Conservation (phyloP, 192 early-diverging fungal species). For the Coemansia sp. region DNA sequence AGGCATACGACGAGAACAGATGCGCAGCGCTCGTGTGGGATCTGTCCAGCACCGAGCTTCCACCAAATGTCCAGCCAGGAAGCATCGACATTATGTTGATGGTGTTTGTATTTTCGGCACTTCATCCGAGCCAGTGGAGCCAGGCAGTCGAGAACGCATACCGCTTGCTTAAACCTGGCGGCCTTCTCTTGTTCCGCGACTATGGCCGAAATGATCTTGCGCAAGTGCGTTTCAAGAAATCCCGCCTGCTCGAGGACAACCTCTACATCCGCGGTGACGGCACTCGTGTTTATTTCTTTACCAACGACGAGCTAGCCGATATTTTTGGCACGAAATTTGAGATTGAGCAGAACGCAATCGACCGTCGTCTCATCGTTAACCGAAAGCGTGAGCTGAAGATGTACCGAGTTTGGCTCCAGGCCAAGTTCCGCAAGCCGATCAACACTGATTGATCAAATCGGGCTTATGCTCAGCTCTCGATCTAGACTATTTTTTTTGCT, state of each 20-base stretch:
- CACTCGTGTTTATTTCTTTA: slow-evolving; percentile 79
- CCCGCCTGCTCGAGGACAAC: slow-evolving; percentile 69
- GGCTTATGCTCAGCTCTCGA: slow-evolving; percentile 11
- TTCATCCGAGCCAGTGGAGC: slow-evolving; percentile 70
- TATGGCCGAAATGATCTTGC: slow-evolving; percentile 82
- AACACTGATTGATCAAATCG: slow-evolving; percentile 11
- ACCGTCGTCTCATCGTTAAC: slow-evolving; percentile 91
- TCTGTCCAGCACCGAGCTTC: slow-evolving; percentile 61
- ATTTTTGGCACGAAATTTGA: slow-evolving; percentile 61
- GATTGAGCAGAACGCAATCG: slow-evolving; percentile 88
- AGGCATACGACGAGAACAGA: slow-evolving; percentile 58
- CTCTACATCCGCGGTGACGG: slow-evolving; percentile 83
- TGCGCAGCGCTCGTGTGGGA: slow-evolving; percentile 79
- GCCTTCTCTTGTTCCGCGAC: slow-evolving; percentile 74
- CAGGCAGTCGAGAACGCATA: slow-evolving; percentile 66
- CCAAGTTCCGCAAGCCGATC: slow-evolving; percentile 85
- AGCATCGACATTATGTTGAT: slow-evolving; percentile 74
- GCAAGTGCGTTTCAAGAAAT: slow-evolving; percentile 76
- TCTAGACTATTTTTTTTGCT: slow-evolving; percentile 2
- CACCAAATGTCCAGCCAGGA: slow-evolving; percentile 59
- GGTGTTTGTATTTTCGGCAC: slow-evolving; percentile 79
- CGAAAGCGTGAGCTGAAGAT: slow-evolving; percentile 89
- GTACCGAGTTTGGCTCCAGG: slow-evolving; percentile 97
- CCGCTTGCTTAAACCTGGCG: slow-evolving; percentile 72
- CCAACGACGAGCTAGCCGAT: slow-evolving; percentile 53